A percentile compares a stretch with the other conserved stretches of the same genome.
Conservation (phyloP, 805 yeast genomes). For the Candida coleopterorum region DNA sequence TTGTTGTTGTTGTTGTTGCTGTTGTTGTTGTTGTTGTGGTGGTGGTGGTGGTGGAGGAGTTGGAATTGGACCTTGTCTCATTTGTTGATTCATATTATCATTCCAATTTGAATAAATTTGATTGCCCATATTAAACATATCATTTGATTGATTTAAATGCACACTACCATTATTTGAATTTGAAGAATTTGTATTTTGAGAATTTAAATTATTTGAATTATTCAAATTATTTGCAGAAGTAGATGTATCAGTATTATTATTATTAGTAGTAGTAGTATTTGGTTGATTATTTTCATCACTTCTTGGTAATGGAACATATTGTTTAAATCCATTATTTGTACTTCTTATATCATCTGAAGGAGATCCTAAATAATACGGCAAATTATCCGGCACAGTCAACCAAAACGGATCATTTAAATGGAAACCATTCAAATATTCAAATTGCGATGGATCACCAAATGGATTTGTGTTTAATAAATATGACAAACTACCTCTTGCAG, state of each 20-base stretch:
- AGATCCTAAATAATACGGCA: slow-evolving; percentile 31
- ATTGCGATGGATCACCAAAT: slow-evolving; percentile 9
- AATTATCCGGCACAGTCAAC: slow-evolving; percentile 45
- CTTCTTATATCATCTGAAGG: slow-evolving; percentile 22
- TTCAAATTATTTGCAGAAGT: slow-evolving; percentile 7
- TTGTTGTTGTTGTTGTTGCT: background rate
- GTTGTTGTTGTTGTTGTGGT: slow-evolving; percentile 3
- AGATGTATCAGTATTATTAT: slow-evolving; percentile 1
- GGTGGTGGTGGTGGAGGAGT: no score
- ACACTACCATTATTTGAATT: background rate
- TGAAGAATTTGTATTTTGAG: background rate
- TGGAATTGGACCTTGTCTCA: background rate
- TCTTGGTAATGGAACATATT: slow-evolving; percentile 4
- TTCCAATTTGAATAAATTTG: background rate
- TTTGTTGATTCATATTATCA: background rate
- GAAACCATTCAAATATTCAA: slow-evolving; percentile 38
- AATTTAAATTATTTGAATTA: background rate
- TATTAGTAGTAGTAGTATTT: no score
- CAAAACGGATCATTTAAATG: slow-evolving; percentile 47
- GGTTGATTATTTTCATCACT: background rate
- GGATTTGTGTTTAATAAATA: slow-evolving; percentile 7
- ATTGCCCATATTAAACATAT: background rate
- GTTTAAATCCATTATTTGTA: slow-evolving; percentile 3
- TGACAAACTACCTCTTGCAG: slow-evolving; percentile 5
- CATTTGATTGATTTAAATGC: background rate